Evolutionary conservation across 2,329 filamentous ascomycete genomes (phyloP).

Genomic region (Pseudocercospora cruenta): DNA sequence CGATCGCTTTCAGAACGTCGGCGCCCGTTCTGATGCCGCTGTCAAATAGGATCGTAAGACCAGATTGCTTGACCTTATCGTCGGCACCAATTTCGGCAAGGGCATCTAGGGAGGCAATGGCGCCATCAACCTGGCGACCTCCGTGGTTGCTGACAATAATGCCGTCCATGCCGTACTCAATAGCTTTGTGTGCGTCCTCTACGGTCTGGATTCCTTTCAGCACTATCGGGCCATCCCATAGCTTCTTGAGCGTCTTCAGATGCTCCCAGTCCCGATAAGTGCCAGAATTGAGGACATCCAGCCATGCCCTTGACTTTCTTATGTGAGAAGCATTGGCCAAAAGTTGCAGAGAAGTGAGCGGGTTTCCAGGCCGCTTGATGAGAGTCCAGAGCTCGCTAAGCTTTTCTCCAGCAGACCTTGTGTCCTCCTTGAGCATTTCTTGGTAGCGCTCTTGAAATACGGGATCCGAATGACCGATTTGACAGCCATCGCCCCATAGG

Average conservation of each 20-base stretch:
- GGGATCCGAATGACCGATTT: conserved; percentile 60
- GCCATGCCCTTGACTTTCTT: conserved; percentile 43
- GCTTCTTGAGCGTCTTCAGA: conserved; percentile 58
- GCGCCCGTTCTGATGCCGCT: conserved; percentile 55
- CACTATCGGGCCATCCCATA: conserved; percentile 69
- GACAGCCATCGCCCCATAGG: conserved; percentile 53
- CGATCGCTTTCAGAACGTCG: conserved; percentile 57
- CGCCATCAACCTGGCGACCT: conserved; percentile 56
- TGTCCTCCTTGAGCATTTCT: conserved; percentile 44
- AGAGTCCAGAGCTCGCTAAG: conserved; percentile 43
- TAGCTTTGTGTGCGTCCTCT: conserved; percentile 52
- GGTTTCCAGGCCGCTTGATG: conserved; percentile 41
- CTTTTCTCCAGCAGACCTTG: conserved; percentile 38
- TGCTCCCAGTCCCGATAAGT: conserved; percentile 60
- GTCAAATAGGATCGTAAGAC: conserved; percentile 54
- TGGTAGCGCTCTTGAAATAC: conserved; percentile 59
- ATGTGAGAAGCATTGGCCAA: conserved; percentile 40
- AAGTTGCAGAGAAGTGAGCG: conserved; percentile 39
- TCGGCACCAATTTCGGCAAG: conserved; percentile 66
- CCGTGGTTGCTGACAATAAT: conserved; percentile 61
- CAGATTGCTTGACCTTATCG: conserved; percentile 51
- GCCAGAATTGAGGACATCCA: conserved; percentile 40
- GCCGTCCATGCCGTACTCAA: conserved; percentile 53
- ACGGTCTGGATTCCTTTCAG: conserved; percentile 63
- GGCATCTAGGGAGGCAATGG: conserved; percentile 56